Percentiles rank a stretch among this genome's conserved stretches.
Conservation (phyloP, 148 eudicot genomes). For the Persicaria tinctoria region DNA sequence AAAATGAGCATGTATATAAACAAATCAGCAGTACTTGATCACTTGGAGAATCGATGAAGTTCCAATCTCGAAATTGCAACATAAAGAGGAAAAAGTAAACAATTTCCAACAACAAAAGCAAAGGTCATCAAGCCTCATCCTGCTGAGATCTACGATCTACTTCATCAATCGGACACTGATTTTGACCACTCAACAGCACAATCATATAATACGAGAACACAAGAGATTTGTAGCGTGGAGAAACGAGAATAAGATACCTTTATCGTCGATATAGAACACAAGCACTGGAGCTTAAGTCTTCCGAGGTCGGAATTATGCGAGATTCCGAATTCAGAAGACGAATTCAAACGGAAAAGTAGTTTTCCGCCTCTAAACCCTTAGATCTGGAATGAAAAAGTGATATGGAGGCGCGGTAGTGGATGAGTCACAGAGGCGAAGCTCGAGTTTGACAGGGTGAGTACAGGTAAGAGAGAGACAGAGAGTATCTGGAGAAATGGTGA, state of each 20-base stretch:
- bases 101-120: not conserved
- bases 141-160: not conserved
- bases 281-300: not conserved
- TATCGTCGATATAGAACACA: not conserved
- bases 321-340: not conserved
- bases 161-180: not conserved
- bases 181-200: not conserved
- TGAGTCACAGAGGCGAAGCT: not conserved
- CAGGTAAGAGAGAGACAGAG: not conserved
- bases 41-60: not conserved
- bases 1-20: not conserved
- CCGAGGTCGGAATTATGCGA: slow-evolving; percentile 1
- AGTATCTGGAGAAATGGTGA: not conserved
- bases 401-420: not conserved
- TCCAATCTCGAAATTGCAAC: not conserved
- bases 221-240: not conserved
- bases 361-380: not conserved
- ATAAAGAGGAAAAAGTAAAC: not conserved
- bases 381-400: slow-evolving; percentile 8
- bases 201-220: not conserved
- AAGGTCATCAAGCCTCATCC: not conserved
- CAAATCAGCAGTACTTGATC: not conserved
- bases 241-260: not conserved
- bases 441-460: not conserved
- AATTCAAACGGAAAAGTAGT: not conserved